Evolutionary conservation across 345 rosid genomes (phyloP).

Genomic region (Lenwebbia sp.): DNA sequence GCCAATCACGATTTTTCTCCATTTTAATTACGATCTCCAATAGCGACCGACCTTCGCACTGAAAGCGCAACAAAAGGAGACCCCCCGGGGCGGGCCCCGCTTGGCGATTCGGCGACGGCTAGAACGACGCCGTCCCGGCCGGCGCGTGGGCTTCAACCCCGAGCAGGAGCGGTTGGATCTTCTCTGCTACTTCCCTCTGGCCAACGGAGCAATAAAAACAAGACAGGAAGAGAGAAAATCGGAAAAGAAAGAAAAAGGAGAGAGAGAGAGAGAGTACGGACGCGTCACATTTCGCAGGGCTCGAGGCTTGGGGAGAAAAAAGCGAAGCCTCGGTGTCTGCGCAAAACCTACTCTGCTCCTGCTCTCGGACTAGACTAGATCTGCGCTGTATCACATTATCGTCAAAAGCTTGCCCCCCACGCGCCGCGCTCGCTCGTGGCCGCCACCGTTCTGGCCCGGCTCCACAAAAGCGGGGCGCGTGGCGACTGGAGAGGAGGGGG

Average conservation of each 20-base stretch:
- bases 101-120: too few species aligned
- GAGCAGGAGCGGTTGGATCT: background rate
- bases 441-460: background rate
- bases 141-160: background rate
- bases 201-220: background rate
- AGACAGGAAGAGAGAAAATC: background rate
- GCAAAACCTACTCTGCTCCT: background rate
- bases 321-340: background rate
- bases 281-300: background rate
- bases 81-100: too few species aligned
- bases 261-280: background rate
- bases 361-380: background rate
- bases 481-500: background rate
- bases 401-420: background rate
- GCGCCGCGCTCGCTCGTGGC: background rate
- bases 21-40: too few species aligned
- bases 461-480: background rate
- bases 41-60: too few species aligned
- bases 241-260: background rate
- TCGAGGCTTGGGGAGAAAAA: background rate
- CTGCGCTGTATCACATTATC: constrained; percentile 3
- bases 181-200: background rate
- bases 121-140: background rate
- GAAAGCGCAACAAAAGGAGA: too few species aligned
- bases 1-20: too few species aligned